Evolutionary conservation across 768 basidiomycete species (phyloP), one percentile per base, ranked within the genome.

Genomic region (Neoboletus subvelutipes): DNA sequence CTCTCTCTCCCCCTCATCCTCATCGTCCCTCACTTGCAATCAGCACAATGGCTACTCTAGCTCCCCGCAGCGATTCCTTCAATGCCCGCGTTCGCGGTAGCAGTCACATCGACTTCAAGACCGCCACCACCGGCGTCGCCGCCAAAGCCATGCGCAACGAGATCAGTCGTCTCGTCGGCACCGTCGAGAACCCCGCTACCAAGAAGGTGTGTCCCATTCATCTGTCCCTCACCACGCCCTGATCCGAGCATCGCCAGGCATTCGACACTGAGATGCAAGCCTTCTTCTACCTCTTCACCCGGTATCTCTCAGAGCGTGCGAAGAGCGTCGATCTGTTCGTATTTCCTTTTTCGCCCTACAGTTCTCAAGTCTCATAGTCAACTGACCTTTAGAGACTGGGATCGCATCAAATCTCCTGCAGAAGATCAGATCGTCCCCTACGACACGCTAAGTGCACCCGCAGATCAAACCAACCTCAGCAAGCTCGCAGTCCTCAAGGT

Each of bases 81-180:
- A 84, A 80, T 63, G 80, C 84, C 68, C 86, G 89, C 60, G 83
- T 82, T 53, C 85, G 90, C 57, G 90, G 90, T 63, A 83, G 85
- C 53, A 85, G 83, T 64, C 88, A 92, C 73, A 87, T 92, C 78
- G 90, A 98, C 77, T 96, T 96, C 85, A 94, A 95, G 81, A 95
- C 93, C n/a, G 96, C 96, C 61, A 95, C 85, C 51, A 94, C 93
- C 52, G 93, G 92, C 63, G 88, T 94, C 62, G 89, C 92, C 28
- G 90, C 92, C 64, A 98, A 97, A 79, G 81, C 94, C 54, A 98
- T 98, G 96, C 87, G 94, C 79, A 97, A 98, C 72, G 97, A 98
- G 79, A 88, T 99, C 77, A 89, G 89, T 74, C 85, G 85, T 69
- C 90, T 99, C 81, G 93, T 98, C 68, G 78, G 81, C 71, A 88